Conservation (phyloP, 805 yeast genomes). For the Nakazawaea wyomingensis region DNA sequence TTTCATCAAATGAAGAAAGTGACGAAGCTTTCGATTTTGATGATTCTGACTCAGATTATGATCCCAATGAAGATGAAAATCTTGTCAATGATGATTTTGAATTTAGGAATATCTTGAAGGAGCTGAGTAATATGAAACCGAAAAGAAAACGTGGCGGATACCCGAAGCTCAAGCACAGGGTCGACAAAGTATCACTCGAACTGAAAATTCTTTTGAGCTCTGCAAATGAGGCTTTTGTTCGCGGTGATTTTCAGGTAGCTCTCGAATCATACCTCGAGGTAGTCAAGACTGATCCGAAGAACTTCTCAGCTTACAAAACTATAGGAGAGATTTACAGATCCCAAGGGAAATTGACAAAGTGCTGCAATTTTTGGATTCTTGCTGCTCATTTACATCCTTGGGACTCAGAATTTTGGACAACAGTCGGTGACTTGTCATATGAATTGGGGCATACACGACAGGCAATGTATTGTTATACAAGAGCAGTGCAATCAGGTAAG, state of each 20-base stretch:
- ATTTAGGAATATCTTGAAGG: conserved; percentile 60
- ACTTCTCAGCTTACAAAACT: conserved; percentile 81
- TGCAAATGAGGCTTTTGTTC: conserved; percentile 79
- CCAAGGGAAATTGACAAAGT: conserved; percentile 61
- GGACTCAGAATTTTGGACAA: conserved; percentile 75
- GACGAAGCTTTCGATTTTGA: conserved; percentile 13
- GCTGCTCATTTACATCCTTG: conserved; percentile 75
- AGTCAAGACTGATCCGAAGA: conserved; percentile 69
- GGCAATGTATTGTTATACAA: conserved; percentile 72
- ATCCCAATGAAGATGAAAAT: conserved; percentile 23
- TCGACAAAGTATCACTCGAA: conserved; percentile 60
- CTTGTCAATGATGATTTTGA: conserved; percentile 38
- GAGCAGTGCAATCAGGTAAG: conserved; percentile 45
- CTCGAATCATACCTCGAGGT: conserved; percentile 59
- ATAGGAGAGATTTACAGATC: conserved; percentile 76
- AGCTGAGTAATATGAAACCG: conserved; percentile 58
- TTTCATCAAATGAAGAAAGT: conserved; percentile 23
- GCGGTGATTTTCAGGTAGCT: conserved; percentile 55
- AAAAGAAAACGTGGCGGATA: conserved; percentile 35
- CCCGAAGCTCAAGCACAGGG: conserved; percentile 32
- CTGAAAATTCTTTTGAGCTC: conserved; percentile 57
- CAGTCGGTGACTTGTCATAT: conserved; percentile 62
- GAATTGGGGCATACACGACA: conserved; percentile 67
- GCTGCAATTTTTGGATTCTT: conserved; percentile 76
- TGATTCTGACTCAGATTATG: conserved; percentile 16